Percentiles rank a stretch among this genome's conserved stretches.
Conservation (phyloP, 169 alveolate species). For the Perkinsus marinus region DNA sequence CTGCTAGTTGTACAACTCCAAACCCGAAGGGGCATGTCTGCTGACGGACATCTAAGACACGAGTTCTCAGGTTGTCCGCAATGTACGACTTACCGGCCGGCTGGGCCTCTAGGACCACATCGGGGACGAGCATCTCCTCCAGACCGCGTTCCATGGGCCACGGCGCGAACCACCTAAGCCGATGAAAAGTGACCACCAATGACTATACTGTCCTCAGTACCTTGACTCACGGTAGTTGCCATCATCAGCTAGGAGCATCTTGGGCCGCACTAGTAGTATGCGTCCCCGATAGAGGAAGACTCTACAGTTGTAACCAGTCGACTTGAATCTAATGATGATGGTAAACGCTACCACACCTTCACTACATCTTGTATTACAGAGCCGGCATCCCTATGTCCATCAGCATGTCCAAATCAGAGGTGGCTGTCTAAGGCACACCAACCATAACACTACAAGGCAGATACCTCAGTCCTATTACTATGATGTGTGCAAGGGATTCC, state of each 20-base stretch:
- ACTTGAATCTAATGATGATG: neutral
- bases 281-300: constrained; percentile 40
- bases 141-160: constrained; percentile 37
- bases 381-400: constrained; percentile 70
- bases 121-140: constrained; percentile 43
- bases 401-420: constrained; percentile 30
- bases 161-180: constrained; percentile 55
- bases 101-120: neutral
- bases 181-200: neutral
- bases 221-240: constrained; percentile 63
- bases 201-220: neutral
- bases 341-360: neutral
- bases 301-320: constrained; percentile 52
- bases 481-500: constrained; percentile 46
- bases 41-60: neutral
- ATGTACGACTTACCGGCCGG: neutral
- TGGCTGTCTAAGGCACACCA: neutral
- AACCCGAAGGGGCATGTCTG: neutral
- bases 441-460: neutral
- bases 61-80: neutral
- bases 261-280: constrained; percentile 63
- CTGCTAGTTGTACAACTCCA: constrained; percentile 16
- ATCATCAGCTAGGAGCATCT: constrained; percentile 56
- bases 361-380: constrained; percentile 14
- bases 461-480: constrained; percentile 30